phyloP scores from a whole-genome alignment of 345 rosid species.

The Citrus trifoliata region DNA sequence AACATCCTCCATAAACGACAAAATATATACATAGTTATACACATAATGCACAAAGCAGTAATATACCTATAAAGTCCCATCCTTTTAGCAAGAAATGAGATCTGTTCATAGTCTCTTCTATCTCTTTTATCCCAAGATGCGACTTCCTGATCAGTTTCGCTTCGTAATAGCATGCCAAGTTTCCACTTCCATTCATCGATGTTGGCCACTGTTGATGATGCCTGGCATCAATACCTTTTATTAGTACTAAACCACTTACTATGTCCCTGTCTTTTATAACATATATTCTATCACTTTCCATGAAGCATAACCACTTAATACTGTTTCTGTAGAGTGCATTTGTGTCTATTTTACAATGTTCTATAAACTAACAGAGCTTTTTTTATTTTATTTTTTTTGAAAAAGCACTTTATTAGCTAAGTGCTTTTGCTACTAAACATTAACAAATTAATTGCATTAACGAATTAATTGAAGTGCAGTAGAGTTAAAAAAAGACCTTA shows the following conservation, averaged over 20 bases:
- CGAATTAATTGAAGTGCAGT: not conserved
- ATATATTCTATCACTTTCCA: not conserved
- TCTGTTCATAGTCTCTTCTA: constrained; percentile 94
- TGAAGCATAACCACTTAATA: not conserved
- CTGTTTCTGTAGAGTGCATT: not conserved
- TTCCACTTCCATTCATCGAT: constrained; percentile 99
- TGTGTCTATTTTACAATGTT: not conserved
- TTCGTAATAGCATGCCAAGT: constrained; percentile 68
- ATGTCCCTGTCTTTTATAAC: no score
- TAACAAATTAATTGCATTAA: not conserved
- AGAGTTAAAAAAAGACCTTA: constrained; percentile 33
- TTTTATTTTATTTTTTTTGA: not conserved
- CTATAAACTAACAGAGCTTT: no score
- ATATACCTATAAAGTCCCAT: constrained; percentile 89
- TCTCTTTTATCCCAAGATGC: constrained; percentile 88
- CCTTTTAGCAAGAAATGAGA: constrained; percentile 76
- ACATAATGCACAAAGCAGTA: not conserved
- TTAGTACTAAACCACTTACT: not conserved
- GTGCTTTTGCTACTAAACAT: no score
- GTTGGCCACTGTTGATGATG: constrained; percentile 92
- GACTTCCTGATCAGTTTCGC: constrained; percentile 77
- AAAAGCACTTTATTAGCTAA: not conserved
- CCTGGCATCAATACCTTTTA: constrained; percentile 38
- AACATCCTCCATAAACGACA: not conserved
- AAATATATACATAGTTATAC: not conserved